Percentiles rank a stretch among this genome's conserved stretches.
phyloP scores from a whole-genome alignment of 345 rosid species.

The Reutealis trisperma region DNA sequence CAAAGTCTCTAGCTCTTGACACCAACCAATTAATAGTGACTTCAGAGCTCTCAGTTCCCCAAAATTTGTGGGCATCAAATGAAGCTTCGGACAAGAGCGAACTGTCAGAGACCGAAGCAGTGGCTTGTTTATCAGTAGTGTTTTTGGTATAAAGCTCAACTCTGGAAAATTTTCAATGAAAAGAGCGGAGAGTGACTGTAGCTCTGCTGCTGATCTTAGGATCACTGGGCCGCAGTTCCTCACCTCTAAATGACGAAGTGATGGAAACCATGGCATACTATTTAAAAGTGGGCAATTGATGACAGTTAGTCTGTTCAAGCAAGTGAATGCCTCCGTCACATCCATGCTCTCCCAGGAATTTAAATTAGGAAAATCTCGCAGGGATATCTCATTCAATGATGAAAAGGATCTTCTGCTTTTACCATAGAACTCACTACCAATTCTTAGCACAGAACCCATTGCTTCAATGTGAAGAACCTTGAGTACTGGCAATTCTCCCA shows the following conservation, averaged over 20 bases:
- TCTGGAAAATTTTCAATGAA: conserved; percentile 12
- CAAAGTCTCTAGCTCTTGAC: conserved; percentile 14
- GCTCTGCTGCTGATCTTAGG: conserved; percentile 14
- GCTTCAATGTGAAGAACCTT: background rate
- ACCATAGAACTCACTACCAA: conserved; percentile 28
- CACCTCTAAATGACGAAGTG: conserved; percentile 25
- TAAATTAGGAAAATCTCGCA: conserved; percentile 16
- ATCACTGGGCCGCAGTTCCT: conserved; percentile 9
- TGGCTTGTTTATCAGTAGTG: background rate
- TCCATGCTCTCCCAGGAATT: conserved; percentile 15
- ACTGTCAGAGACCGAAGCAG: conserved; percentile 14
- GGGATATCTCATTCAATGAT: conserved; percentile 12
- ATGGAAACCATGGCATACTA: conserved; percentile 22
- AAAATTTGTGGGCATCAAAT: background rate
- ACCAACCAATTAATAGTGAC: conserved; percentile 25
- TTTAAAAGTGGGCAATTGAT: conserved; percentile 21
- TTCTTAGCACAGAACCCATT: conserved; percentile 12
- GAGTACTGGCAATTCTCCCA: too few species aligned
- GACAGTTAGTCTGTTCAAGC: conserved; percentile 12
- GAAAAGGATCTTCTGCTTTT: conserved; percentile 5
- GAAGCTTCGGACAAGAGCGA: conserved; percentile 22
- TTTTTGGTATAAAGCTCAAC: background rate
- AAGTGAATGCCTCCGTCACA: conserved; percentile 21
- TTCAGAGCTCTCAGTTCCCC: conserved; percentile 18
- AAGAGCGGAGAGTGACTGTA: conserved; percentile 15